Evolutionary conservation across 257 asterid genomes (phyloP), one percentile per base, ranked within the genome.

Genomic region (Solanum dulcamara): DNA sequence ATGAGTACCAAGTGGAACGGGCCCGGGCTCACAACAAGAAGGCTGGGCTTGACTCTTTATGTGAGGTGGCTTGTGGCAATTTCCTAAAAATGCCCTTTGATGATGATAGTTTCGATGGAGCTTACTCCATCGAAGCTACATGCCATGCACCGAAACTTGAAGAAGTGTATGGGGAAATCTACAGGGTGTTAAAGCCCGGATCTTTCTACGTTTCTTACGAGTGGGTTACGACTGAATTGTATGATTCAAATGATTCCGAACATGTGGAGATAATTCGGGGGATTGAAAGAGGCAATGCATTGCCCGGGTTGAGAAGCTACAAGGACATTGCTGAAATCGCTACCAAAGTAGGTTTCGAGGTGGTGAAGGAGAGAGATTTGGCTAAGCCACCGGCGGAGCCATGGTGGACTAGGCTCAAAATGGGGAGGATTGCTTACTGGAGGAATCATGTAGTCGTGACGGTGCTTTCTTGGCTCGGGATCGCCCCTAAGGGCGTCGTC

Each of bases 391-490:
- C 97, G 0, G 71, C 94, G 0, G 85, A 86, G 4, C 93, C 98
- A 15, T 94, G 98, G 98, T 94, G 98, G 98, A 89, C 90, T 44
- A 91, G 97, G 84, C 89, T 93, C 86, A 94, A 93, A 50, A 94
- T 91, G 96, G 97, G 98, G 12, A 75, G 96, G 83, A 57, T 94
- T 46, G 94, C 98, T 0, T 93, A 93, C 38, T 94, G 94, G 95
- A 93, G 97, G 92, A 94, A 94, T 91, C 98, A 93, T 84, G 42
- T 91, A 7, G 14, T 94, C 50, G 91, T 94, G 0, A 91, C 93
- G 0, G 80, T 91, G 5, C 97, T 94, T 6, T 86, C 94, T 28
- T 92, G 91, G 92, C 26, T 94, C 7, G 94, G 98, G 84, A 92
- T 94, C 64, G 92, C 95, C 38, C 98, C 98, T 0, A 93, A 94